Base-by-base conservation (phyloP, 2,329 filamentous ascomycete species). In the Diaporthe batatas region DNA sequence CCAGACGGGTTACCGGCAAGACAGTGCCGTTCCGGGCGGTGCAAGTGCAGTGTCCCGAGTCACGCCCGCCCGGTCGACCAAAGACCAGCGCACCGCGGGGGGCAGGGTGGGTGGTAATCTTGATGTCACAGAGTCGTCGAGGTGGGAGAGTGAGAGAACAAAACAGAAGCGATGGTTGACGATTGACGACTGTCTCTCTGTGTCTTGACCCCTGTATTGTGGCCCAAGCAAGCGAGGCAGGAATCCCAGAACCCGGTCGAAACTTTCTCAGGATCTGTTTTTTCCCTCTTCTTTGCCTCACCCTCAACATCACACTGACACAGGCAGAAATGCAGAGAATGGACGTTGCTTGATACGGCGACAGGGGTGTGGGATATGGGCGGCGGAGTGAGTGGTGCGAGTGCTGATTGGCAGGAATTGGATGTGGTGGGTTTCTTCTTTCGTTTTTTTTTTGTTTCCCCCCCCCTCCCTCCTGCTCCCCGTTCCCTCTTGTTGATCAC, bases 401-500 rank as follows among this genome's bases (percentile, higher is more conserved):
- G 2, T 18, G 29, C 36, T 62, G 58, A 62, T 62, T 62, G 58
- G 58, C 21, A 39, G 14, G 16, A 62, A 32, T 32, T 25, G 29
- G 39, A 4, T 18, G 34, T n/a, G 39, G 58, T 62, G 58, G 58
- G 39, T 47, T 44, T 62, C 57, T 29, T 18, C 58, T 62, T 18
- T 62, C 25, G 8, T 32, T 67, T 44, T 21, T 49, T 49, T 34
- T 8, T 49, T 6, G 34, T 49, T 34, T 34, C 23, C 34, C 21
- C 4, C 21, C 12, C 11, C 18, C 5, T 12, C 25, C 16, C 7
- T 5, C 42, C 16, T 39, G 16, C 47, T 67, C 47, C 21, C 62
- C 62, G 32, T 53, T 64, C 42, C 59, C 62, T 51, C 23, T 25
- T 67, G 62, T 23, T 67, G 62, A 67, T 67, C 47, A 67, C 62